phyloP scores from a whole-genome alignment of 371 early-diverging fungal genomes.

The Lichtheimia ramosa region DNA sequence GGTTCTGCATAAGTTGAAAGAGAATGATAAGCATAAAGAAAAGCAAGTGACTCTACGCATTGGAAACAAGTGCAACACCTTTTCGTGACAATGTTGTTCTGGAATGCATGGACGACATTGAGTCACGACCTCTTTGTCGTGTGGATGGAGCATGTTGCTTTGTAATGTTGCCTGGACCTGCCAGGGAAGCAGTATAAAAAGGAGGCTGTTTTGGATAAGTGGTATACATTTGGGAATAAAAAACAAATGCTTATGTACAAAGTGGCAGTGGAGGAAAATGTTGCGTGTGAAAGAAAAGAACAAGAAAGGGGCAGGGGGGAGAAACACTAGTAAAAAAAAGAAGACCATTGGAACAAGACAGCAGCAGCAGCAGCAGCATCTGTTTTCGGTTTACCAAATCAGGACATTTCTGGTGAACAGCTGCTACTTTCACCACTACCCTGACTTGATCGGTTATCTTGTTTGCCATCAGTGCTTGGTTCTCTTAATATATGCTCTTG shows the following conservation, averaged over 20 bases:
- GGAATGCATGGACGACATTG: too few relatives aligned
- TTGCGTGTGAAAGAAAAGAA: neutral
- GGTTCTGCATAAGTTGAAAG: neutral
- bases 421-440: conserved; percentile 6
- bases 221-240: conserved; percentile 7
- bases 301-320: conserved; percentile 5
- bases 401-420: neutral
- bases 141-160: neutral
- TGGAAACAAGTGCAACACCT: too few relatives aligned
- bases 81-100: too few relatives aligned
- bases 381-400: conserved; percentile 17
- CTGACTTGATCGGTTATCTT: neutral
- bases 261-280: neutral
- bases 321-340: conserved; percentile 7
- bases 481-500: conserved; percentile 11
- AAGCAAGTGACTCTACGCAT: too few relatives aligned
- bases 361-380: neutral
- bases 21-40: conserved; percentile 3
- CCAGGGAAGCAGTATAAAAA: conserved; percentile 11
- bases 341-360: conserved; percentile 3
- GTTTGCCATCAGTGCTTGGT: too few relatives aligned
- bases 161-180: conserved; percentile 4
- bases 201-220: conserved; percentile 5
- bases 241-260: conserved; percentile 8
- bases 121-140: too few relatives aligned